Percentiles rank a stretch among this genome's conserved stretches.
Evolutionary conservation across 2,329 filamentous ascomycete genomes (phyloP).

Genomic region (Stagonosporopsis tanaceti): DNA sequence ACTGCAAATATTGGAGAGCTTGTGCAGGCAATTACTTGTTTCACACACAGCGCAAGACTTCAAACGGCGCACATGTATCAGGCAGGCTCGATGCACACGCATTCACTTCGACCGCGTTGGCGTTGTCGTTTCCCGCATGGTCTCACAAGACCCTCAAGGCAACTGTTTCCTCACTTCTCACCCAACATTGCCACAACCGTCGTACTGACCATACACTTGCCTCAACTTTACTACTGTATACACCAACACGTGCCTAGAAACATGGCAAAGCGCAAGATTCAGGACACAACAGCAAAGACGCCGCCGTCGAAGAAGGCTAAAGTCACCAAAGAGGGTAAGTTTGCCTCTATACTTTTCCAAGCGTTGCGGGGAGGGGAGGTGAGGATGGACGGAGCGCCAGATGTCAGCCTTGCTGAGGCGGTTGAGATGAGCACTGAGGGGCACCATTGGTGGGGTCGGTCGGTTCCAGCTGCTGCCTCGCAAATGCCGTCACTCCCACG

Average conservation of each 20-base stretch:
- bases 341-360: too few relatives aligned
- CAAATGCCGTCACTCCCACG: constrained; percentile 31
- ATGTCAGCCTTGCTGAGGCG: constrained; percentile 7
- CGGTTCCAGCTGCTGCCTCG: constrained; percentile 25
- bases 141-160: neutral
- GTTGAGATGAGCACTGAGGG: constrained; percentile 10
- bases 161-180: neutral
- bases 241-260: neutral
- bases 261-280: constrained; percentile 14
- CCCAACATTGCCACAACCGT: neutral
- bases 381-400: constrained; percentile 1
- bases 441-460: constrained; percentile 27
- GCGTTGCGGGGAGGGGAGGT: neutral
- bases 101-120: constrained; percentile 9
- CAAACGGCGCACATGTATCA: neutral
- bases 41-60: neutral
- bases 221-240: neutral
- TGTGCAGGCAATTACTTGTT: too few relatives aligned
- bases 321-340: constrained; percentile 5
- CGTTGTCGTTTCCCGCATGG: neutral
- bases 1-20: too few relatives aligned
- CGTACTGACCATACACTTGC: neutral
- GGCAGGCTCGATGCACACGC: neutral
- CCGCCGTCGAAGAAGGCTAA: constrained; percentile 3
- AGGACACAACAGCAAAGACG: neutral